phyloP scores from a whole-genome alignment of 148 eudicot genomes.

The Camellia lanceoleosa region DNA sequence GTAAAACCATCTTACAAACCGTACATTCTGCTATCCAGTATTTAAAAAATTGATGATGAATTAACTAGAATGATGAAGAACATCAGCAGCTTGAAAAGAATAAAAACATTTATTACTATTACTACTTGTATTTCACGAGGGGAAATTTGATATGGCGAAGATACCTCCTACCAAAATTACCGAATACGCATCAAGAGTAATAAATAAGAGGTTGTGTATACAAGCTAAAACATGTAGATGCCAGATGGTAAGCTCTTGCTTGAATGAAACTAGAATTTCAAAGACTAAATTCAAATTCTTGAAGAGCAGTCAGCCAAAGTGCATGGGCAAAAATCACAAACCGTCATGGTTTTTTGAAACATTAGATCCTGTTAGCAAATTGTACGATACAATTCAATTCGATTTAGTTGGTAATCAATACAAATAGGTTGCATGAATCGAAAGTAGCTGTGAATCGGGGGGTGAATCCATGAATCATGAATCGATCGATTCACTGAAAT shows the following conservation, averaged over 20 bases:
- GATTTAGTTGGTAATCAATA: too few species aligned
- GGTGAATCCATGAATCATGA: too few species aligned
- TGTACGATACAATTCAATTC: too few species aligned
- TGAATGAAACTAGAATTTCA: neutral
- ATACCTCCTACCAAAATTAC: neutral
- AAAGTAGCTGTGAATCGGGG: too few species aligned
- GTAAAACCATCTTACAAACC: neutral
- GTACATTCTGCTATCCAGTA: neutral
- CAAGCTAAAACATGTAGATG: neutral
- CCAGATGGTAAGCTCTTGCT: conserved; percentile 7
- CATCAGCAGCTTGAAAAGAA: conserved; percentile 2
- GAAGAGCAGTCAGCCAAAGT: conserved; percentile 1
- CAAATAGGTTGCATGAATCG: too few species aligned
- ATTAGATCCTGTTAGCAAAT: neutral
- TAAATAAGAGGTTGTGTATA: neutral
- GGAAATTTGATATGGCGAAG: neutral
- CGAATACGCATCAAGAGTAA: neutral
- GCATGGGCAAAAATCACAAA: neutral
- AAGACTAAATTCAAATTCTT: neutral
- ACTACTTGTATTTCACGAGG: neutral
- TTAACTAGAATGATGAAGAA: neutral
- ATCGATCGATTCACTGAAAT: too few species aligned
- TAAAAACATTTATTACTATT: neutral
- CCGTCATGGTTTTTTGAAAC: neutral
- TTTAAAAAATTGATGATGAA: neutral